phyloP scores from a whole-genome alignment of 257 asterid species.

The Mitragyna speciosa region DNA sequence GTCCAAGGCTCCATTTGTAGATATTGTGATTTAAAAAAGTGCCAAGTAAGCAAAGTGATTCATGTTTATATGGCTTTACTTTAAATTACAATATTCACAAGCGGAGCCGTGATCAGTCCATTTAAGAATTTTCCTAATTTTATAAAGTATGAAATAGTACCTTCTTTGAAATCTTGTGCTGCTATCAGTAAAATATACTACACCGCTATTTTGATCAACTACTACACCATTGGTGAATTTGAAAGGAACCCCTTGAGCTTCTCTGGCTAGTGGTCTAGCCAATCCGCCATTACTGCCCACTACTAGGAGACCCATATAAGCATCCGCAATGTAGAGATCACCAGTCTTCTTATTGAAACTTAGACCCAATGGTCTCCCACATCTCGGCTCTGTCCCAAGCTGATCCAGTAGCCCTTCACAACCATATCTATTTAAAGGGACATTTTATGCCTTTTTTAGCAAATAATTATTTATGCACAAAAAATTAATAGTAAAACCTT shows the following conservation, averaged over 20 bases:
- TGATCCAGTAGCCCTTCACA: constrained; percentile 48
- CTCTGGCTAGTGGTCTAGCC: constrained; percentile 39
- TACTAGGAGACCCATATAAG: constrained; percentile 65
- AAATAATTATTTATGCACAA: no score
- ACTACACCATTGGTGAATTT: constrained; percentile 63
- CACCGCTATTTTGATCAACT: constrained; percentile 46
- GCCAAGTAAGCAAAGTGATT: no score
- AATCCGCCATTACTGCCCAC: constrained; percentile 67
- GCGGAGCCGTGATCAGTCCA: no score
- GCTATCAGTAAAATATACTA: constrained; percentile 65
- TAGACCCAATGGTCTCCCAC: constrained; percentile 89
- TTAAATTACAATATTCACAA: no score
- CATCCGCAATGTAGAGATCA: constrained; percentile 63
- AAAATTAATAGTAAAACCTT: no score
- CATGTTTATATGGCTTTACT: no score
- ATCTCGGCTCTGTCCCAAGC: constrained; percentile 42
- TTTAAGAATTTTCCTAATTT: no score
- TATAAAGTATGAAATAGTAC: constrained; percentile 24
- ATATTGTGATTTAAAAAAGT: no score
- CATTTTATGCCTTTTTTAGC: no score
- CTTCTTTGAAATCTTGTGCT: constrained; percentile 58
- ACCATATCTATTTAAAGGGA: constrained; percentile 32
- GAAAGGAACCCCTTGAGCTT: constrained; percentile 38
- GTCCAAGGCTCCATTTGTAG: no score
- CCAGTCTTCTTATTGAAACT: constrained; percentile 45